These are phyloP conservation scores for Blumeriella jaapii DNA, from an alignment of 2,329 filamentous ascomycete species.

Conservation along the genomic window DNA sequence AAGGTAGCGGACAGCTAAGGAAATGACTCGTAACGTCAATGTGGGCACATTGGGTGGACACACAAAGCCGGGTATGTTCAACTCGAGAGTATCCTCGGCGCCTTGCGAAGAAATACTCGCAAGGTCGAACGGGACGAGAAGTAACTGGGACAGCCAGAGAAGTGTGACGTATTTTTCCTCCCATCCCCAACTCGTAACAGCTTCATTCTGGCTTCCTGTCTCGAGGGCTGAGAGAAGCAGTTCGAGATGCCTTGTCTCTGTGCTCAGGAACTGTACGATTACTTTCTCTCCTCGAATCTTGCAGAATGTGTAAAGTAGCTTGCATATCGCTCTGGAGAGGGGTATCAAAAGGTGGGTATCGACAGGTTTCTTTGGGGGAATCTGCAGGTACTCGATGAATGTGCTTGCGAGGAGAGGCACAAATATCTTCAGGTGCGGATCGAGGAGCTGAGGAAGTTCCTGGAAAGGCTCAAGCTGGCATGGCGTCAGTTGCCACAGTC, in stretches of 20 bases:
- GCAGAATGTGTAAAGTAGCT: constrained; percentile 78
- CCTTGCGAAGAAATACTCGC: constrained; percentile 64
- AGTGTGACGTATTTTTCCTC: constrained; percentile 80
- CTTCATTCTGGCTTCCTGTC: constrained; percentile 25
- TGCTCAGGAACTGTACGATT: constrained; percentile 79
- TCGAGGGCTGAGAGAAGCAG: constrained; percentile 67
- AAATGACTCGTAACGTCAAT: constrained; percentile 58
- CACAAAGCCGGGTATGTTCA: constrained; percentile 36
- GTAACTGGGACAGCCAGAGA: constrained; percentile 74
- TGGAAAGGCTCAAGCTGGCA: constrained; percentile 71
- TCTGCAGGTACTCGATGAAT: constrained; percentile 56
- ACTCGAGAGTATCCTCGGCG: constrained; percentile 34
- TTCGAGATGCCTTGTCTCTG: constrained; percentile 78
- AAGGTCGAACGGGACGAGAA: constrained; percentile 83
- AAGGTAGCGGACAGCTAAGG: constrained; percentile 61
- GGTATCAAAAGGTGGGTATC: constrained; percentile 24
- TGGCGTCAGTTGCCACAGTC: background rate
- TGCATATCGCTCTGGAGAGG: constrained; percentile 52
- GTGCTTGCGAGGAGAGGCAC: constrained; percentile 64
- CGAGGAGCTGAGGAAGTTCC: constrained; percentile 86
- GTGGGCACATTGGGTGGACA: constrained; percentile 53
- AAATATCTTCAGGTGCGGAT: constrained; percentile 67
- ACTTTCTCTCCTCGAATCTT: constrained; percentile 93
- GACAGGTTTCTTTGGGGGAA: constrained; percentile 32
- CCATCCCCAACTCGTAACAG: constrained; percentile 49